phyloP scores from a whole-genome alignment of 495 filamentous ascomycete species.

The Aspergillus hancockii region DNA sequence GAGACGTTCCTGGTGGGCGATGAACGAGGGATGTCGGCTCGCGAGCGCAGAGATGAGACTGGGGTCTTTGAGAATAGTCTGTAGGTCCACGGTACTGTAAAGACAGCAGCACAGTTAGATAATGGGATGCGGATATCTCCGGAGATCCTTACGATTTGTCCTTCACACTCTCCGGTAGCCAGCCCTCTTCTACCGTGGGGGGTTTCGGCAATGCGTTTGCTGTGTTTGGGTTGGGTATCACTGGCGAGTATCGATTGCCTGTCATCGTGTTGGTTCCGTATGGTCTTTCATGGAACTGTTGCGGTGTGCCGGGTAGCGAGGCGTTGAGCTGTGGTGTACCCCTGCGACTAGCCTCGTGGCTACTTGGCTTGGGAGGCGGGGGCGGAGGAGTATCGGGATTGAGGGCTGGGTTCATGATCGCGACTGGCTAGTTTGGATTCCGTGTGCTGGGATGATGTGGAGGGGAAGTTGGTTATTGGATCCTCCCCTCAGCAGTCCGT shows the following conservation, averaged over 20 bases:
- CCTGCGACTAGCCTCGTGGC: conserved; percentile 67
- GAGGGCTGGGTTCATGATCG: conserved; percentile 32
- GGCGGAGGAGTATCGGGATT: conserved; percentile 62
- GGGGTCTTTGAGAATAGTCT: conserved; percentile 62
- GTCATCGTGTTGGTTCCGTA: conserved; percentile 24
- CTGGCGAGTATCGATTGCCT: conserved; percentile 21
- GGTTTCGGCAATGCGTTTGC: conserved; percentile 32
- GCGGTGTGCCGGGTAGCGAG: conserved; percentile 34
- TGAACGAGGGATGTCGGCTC: conserved; percentile 62
- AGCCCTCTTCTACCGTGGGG: conserved; percentile 49
- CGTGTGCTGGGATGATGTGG: background rate
- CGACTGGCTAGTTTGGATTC: background rate
- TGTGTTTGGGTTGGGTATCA: conserved; percentile 13
- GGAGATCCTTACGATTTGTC: conserved; percentile 66
- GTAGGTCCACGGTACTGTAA: conserved; percentile 57
- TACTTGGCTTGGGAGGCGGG: conserved; percentile 71
- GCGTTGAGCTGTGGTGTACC: conserved; percentile 55
- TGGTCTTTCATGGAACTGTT: conserved; percentile 27
- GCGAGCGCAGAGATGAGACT: conserved; percentile 62
- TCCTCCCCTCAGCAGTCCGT: background rate
- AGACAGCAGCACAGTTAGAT: background rate
- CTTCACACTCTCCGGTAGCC: conserved; percentile 69
- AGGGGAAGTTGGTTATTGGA: conserved; percentile 12
- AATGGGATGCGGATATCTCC: background rate
- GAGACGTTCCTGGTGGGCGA: conserved; percentile 50